These are phyloP conservation scores for Citrus australasica DNA, from an alignment of 345 rosid genomes.

Conservation along the genomic window DNA sequence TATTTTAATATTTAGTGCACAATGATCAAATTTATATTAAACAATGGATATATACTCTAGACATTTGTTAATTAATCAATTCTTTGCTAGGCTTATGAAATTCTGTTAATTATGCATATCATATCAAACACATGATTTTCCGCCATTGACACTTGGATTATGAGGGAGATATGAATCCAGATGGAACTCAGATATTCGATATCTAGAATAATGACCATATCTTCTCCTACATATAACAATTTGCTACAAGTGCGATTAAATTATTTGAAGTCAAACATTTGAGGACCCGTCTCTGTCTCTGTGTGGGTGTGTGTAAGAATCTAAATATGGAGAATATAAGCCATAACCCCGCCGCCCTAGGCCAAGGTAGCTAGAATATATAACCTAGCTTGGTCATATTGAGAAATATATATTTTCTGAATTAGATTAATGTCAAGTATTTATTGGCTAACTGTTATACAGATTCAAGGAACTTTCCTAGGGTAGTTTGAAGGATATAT, in stretches of 20 bases:
- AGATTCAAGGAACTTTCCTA: conserved; percentile 11
- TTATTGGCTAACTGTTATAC: conserved; percentile 24
- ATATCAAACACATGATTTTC: background rate
- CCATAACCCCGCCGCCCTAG: background rate
- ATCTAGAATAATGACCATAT: background rate
- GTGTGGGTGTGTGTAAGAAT: background rate
- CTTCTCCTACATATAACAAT: background rate
- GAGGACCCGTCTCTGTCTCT: no score
- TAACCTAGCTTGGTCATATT: background rate
- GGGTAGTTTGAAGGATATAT: conserved; percentile 20
- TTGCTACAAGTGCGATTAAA: background rate
- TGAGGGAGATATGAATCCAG: background rate
- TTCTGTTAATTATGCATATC: background rate
- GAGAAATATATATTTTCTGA: background rate
- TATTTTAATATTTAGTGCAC: background rate
- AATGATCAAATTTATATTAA: background rate
- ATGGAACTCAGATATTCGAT: background rate
- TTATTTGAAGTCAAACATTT: background rate
- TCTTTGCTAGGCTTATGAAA: background rate
- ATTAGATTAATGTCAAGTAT: conserved; percentile 11
- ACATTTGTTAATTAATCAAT: background rate
- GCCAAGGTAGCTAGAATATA: background rate
- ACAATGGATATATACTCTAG: background rate
- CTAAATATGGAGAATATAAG: background rate
- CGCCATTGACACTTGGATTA: background rate